Conservation (phyloP, 78 protist species). For the Ministeria vibrans region DNA sequence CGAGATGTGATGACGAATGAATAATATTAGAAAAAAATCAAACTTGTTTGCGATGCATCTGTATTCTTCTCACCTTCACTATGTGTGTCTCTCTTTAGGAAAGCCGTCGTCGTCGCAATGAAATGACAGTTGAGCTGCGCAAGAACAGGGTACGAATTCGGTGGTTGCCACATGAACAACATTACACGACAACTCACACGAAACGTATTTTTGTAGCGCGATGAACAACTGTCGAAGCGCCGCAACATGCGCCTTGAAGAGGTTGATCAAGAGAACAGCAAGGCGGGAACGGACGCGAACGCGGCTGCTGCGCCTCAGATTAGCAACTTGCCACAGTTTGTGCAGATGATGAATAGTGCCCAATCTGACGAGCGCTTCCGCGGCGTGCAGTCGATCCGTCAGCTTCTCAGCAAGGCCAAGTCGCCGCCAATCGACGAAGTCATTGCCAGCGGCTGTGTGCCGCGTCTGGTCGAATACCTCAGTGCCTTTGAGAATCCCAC, state of each 20-base stretch:
- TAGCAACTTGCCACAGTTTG: neutral
- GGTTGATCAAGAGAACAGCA: neutral
- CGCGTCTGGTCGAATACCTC: neutral
- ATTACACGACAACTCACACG: no score
- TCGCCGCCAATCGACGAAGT: slow-evolving; percentile 85
- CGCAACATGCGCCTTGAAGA: slow-evolving; percentile 17
- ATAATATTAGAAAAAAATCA: no score
- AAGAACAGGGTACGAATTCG: no score
- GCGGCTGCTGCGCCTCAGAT: neutral
- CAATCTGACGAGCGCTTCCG: slow-evolving; percentile 25
- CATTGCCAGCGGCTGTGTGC: neutral
- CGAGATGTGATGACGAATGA: no score
- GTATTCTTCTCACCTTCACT: no score
- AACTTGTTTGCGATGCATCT: no score
- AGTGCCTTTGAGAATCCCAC: neutral
- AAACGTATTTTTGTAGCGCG: no score
- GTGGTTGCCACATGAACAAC: no score
- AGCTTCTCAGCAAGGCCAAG: slow-evolving; percentile 73
- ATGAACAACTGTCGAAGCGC: slow-evolving; percentile 58
- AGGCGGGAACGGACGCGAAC: neutral
- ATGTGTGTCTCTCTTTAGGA: no score
- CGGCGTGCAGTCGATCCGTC: slow-evolving; percentile 61
- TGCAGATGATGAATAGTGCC: neutral
- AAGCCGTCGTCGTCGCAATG: slow-evolving; percentile 25
- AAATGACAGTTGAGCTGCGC: slow-evolving; percentile 42